phyloP scores from a whole-genome alignment of 2,329 filamentous ascomycete species.

The Aspergillus aculeatus region DNA sequence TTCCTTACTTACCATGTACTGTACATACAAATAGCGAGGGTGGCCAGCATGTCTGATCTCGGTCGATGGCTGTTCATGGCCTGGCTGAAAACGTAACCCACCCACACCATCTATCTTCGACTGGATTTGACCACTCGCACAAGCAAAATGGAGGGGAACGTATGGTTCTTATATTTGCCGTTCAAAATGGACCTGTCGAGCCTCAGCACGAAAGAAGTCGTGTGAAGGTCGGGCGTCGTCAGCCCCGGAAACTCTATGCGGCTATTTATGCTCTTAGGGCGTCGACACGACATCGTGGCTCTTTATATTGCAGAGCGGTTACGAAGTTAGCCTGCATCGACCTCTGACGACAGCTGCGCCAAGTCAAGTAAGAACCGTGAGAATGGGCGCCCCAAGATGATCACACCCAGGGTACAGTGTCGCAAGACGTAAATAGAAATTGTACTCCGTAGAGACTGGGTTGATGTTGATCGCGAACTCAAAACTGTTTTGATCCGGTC shows the following conservation, averaged over 20 bases:
- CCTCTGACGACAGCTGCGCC: slow-evolving; percentile 4
- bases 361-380: neutral
- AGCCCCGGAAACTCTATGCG: neutral
- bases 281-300: neutral
- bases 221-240: neutral
- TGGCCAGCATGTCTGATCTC: neutral
- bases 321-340: slow-evolving; percentile 2
- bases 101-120: neutral
- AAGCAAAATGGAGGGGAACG: neutral
- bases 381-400: neutral
- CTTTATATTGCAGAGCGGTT: neutral
- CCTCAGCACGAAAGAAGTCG: neutral
- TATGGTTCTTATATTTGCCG: neutral
- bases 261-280: neutral
- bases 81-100: neutral
- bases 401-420: too few relatives aligned
- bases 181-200: neutral
- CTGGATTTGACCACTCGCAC: neutral
- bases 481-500: neutral
- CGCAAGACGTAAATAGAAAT: slow-evolving; percentile 6
- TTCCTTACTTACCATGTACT: neutral
- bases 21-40: neutral
- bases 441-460: neutral
- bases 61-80: neutral
- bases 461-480: slow-evolving; percentile 9